Conservation (phyloP, 2,329 filamentous ascomycete species). For the Diaporthe nobilis region DNA sequence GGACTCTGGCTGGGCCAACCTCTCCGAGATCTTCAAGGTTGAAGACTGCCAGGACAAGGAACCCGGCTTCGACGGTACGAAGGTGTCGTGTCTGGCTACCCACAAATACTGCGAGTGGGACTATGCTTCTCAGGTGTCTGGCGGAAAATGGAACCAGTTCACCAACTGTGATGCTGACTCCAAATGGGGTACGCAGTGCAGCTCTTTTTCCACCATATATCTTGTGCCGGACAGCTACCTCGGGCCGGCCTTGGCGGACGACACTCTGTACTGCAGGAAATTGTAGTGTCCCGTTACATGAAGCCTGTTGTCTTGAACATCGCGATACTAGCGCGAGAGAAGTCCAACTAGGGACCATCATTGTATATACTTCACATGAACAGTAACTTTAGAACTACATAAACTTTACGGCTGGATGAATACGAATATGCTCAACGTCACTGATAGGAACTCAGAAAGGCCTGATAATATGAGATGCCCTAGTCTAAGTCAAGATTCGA, state of each 20-base stretch:
- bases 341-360: too few relatives aligned
- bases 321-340: background rate
- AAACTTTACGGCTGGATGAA: background rate
- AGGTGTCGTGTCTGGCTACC: conserved; percentile 29
- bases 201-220: conserved; percentile 16
- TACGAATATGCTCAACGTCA: background rate
- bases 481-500: background rate
- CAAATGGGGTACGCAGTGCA: conserved; percentile 10
- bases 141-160: background rate
- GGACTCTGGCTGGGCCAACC: conserved; percentile 22
- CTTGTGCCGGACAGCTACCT: conserved; percentile 4
- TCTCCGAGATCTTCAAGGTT: conserved; percentile 19
- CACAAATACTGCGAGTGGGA: conserved; percentile 27
- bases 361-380: background rate
- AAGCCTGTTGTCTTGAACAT: background rate
- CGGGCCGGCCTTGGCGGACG: background rate
- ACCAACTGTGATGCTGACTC: conserved; percentile 7
- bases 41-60: conserved; percentile 18
- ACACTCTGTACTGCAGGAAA: background rate
- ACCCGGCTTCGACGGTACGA: conserved; percentile 25
- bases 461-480: background rate
- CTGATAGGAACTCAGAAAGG: background rate
- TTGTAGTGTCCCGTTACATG: background rate
- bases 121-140: conserved; percentile 3
- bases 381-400: background rate